Conservation (phyloP, 306 rosid species). For the Vigna trinervia region DNA sequence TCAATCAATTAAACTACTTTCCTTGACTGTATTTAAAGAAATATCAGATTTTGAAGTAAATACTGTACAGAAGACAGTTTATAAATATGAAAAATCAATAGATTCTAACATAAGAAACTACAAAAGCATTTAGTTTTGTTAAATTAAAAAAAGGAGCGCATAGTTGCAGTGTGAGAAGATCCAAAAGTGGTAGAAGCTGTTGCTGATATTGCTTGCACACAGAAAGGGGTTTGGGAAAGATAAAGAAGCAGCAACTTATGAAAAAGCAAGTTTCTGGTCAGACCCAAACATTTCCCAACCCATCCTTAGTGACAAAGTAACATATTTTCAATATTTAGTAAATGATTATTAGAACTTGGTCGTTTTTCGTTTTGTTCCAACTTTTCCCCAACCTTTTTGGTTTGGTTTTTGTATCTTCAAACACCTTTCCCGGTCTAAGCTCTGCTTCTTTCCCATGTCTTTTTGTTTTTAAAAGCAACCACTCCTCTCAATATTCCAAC, state of each 20-base stretch:
- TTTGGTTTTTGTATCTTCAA: conserved; percentile 30
- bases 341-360: conserved; percentile 43
- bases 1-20: too few species aligned
- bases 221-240: not conserved
- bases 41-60: too few species aligned
- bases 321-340: conserved; percentile 40
- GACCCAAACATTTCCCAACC: conserved; percentile 29
- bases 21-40: too few species aligned
- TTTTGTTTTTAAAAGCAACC: conserved; percentile 47
- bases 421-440: conserved; percentile 36
- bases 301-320: conserved; percentile 74
- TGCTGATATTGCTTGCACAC: not conserved
- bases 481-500: conserved; percentile 44
- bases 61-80: too few species aligned
- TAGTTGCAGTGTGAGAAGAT: too few species aligned
- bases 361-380: conserved; percentile 41
- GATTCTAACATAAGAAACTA: too few species aligned
- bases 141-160: too few species aligned
- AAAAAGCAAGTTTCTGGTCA: conserved; percentile 49
- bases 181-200: too few species aligned
- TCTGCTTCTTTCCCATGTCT: conserved; percentile 44
- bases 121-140: too few species aligned
- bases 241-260: conserved; percentile 11
- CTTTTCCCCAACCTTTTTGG: conserved; percentile 11
- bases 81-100: too few species aligned